Base-by-base conservation (phyloP, 352 stramenopile species). In the Plasmopara viticola region DNA sequence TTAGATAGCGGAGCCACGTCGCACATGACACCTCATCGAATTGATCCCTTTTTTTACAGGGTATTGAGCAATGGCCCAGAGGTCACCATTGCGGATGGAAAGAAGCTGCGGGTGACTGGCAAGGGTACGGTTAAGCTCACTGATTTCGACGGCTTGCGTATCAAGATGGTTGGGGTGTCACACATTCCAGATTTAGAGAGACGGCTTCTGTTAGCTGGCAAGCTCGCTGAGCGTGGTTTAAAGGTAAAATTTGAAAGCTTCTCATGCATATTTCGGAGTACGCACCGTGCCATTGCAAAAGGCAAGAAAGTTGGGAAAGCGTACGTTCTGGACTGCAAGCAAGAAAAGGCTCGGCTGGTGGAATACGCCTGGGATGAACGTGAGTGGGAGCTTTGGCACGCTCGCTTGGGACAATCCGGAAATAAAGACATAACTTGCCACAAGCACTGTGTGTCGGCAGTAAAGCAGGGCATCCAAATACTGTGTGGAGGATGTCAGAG, bases 151-250 rank as follows among this genome's bases (percentile, higher is more conserved):
- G 35, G 35, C 35, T 41, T 41, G 37, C 37, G 1, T 8, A 41
- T 41, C 37, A 17, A 41, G 37, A 41, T 41, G n/a, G 37, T 41
- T 15, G 37, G 18, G 37, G 37, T 41, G 7, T 17, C 18, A 13
- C 6, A 41, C n/a, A 38, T 38, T 38, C 4, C 33, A 43, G 53
- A 38, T 15, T 35, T 66, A 6, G 48, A 59, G 34, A 44, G 48
- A 44, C 47, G 45, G 9, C 20, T 69, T 7, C 35, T 69, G 25
- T 62, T 56, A 6, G 37, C 66, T 40, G 18, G 48, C 7, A 64
- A 64, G 35, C 51, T 67, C 0, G 40, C 62, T 2, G 30, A 49
- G 44, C 39, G 38, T 4, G 29, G 33, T 6, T 8, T 64, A 12
- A 57, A 4, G 15, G 57, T 66, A 12, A 45, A 64, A n/a, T 55